Evolutionary conservation across 2,329 filamentous ascomycete genomes (phyloP), one percentile per base, ranked within the genome.

Genomic region (Amphichorda felina): DNA sequence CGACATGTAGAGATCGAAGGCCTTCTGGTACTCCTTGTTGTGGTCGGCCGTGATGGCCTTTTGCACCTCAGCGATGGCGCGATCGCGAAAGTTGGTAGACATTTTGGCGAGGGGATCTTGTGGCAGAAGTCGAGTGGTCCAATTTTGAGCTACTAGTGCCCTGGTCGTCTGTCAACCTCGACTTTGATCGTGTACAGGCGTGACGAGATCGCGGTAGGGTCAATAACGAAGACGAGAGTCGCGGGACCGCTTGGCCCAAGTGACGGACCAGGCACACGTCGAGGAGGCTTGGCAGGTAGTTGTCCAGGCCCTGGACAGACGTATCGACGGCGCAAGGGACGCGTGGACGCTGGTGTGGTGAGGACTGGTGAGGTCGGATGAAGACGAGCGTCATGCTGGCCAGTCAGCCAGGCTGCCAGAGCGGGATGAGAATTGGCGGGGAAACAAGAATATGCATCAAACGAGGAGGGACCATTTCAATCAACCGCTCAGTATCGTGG

Each of bases 21-120:
- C 91, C 60, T 93, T 89, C 51, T 95, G 87, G 63, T 98, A 98
- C 56, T 96, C 86, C 56, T 86, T 88, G 31, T 84, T 82, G 46
- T 89, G 94, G 66, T 98, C 91, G 50, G 83, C 79, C 57, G 94
- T 88, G 66, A 98, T 96, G 47, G 91, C 91, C 62, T 94, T 93
- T 63, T 94, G 94, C 52, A 98, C 89, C 60, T 84, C 81, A 54
- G 93, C 86, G 67, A 96, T 96, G 51, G 91, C 91, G 50, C 89
- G 86, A 53, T 88, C 88, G 52, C 95, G 78, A 58, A 96, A 98
- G 66, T 98, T 91, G 59, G 86, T 93, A 44, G 87, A 94, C 88
- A 95, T 95, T 50, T 52, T 67, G 62, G 52, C 42, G 41, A n/a
- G n/a, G n/a, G n/a, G n/a, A n/a, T n/a, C n/a, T n/a, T n/a, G n/a